Evolutionary conservation across 345 rosid genomes (phyloP).

Genomic region (Eucalyptus urophylla): DNA sequence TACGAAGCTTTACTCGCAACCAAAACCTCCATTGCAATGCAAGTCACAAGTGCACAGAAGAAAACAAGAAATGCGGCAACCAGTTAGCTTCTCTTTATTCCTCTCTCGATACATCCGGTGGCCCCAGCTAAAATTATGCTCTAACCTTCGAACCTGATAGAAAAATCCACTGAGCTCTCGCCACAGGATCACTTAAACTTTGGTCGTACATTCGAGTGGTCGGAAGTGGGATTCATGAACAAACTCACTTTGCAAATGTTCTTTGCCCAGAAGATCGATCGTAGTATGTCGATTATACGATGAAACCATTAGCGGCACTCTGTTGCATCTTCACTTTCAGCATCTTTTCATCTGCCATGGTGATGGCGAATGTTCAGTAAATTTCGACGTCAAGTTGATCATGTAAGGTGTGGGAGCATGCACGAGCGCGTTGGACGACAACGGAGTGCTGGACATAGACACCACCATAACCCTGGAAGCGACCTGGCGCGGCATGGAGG

Average conservation of each 20-base stretch:
- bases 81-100: not conserved
- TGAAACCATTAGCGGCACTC: not conserved
- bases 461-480: constrained; percentile 65
- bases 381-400: not conserved
- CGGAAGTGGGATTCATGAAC: not conserved
- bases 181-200: not conserved
- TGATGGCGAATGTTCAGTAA: not conserved
- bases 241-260: not conserved
- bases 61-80: not conserved
- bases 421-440: constrained; percentile 52
- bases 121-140: not conserved
- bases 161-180: not conserved
- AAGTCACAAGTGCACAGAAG: not conserved
- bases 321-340: not conserved
- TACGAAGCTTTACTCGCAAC: not conserved
- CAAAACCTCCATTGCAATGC: not conserved
- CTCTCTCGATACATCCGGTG: not conserved
- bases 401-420: constrained; percentile 57
- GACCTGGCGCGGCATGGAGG: constrained; percentile 89
- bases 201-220: not conserved
- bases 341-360: not conserved
- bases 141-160: not conserved
- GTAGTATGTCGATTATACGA: not conserved
- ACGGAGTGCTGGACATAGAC: constrained; percentile 75
- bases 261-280: not conserved